phyloP scores from a whole-genome alignment of 75 land plant genomes.

The Azolla pinnata region DNA sequence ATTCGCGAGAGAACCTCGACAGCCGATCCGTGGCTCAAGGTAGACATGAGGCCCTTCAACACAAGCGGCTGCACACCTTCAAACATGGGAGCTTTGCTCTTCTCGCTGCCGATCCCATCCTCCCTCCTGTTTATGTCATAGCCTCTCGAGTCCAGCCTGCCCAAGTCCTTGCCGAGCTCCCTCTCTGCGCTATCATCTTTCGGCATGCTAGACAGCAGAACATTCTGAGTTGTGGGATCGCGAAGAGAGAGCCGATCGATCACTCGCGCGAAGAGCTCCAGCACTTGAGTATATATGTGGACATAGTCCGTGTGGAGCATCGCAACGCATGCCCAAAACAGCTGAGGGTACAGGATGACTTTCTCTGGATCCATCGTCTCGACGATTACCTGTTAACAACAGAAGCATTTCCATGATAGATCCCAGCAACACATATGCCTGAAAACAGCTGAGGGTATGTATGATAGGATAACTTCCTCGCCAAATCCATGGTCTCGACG shows the following conservation, averaged over 20 bases:
- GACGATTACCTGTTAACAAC: constrained; percentile 92
- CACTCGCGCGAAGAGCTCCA: constrained; percentile 94
- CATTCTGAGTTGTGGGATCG: constrained; percentile 89
- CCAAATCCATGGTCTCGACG: constrained; percentile 97
- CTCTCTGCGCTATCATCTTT: constrained; percentile 50
- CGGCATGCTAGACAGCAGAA: constrained; percentile 86
- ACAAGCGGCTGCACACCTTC: constrained; percentile 99
- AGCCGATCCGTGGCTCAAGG: constrained; percentile 79
- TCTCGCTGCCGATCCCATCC: constrained; percentile 15
- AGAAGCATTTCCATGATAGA: constrained; percentile 92
- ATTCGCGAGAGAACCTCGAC: constrained; percentile 92
- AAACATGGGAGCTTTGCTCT: constrained; percentile 71
- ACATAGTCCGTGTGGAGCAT: constrained; percentile 99
- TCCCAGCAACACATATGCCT: no score
- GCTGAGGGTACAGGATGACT: constrained; percentile 59
- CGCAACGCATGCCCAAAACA: constrained; percentile 98
- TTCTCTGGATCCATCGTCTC: constrained; percentile 87
- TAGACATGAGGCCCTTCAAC: constrained; percentile 96
- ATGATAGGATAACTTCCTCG: constrained; percentile 95
- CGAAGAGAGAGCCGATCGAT: constrained; percentile 83
- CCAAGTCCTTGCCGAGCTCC: constrained; percentile 39
- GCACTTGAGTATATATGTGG: constrained; percentile 92
- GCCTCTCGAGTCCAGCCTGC: constrained; percentile 54
- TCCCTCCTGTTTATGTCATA: constrained; percentile 16
- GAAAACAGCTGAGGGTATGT: constrained; percentile 75